Conservation (phyloP, 73 alveolate genomes). For the Blepharisma japonicum region DNA sequence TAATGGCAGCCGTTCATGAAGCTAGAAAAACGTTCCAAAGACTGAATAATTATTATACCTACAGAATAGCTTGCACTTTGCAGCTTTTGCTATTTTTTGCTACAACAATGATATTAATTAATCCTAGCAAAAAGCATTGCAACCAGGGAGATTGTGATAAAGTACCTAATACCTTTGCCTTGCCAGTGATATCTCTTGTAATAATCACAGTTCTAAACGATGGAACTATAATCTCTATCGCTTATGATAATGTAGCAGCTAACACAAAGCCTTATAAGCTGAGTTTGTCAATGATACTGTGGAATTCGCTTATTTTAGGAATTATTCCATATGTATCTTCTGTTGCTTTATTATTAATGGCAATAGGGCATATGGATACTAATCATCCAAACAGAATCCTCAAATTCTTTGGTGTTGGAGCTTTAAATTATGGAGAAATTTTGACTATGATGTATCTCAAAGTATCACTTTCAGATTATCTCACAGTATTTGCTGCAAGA, state of each 20-base stretch:
- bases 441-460: neutral
- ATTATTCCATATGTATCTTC: neutral
- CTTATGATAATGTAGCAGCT: neutral
- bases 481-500: conserved; percentile 22
- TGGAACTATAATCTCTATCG: conserved; percentile 9
- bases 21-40: conserved; percentile 21
- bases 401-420: neutral
- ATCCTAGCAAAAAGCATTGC: neutral
- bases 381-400: neutral
- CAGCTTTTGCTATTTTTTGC: conserved; percentile 24
- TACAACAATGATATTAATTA: neutral
- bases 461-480: conserved; percentile 13
- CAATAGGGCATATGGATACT: neutral
- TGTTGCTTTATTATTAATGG: neutral
- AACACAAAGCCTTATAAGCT: neutral
- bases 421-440: neutral
- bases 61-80: conserved; percentile 19
- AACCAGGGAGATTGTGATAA: neutral
- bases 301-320: neutral
- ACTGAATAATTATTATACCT: neutral
- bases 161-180: neutral
- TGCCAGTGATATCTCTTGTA: conserved; percentile 25
- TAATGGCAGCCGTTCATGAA: neutral
- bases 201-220: conserved; percentile 1
- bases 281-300: neutral